Evolutionary conservation across 345 rosid species (phyloP), one percentile per base, ranked within the genome.

Genomic region (Turnera subulata): DNA sequence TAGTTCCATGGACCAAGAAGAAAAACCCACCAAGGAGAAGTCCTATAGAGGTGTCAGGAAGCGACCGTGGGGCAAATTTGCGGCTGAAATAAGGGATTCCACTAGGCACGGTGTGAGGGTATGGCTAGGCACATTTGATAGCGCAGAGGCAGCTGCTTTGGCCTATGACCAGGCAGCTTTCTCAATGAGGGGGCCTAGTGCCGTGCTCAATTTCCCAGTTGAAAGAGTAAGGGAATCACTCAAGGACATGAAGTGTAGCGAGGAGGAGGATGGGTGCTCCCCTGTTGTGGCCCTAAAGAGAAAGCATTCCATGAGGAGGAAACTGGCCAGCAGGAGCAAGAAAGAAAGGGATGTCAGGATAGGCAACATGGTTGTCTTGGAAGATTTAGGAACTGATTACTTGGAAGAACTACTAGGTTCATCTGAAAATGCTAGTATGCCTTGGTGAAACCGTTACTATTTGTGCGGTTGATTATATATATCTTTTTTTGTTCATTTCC

Each of bases 1-100:
- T 4, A 66, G 72, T 38, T 84, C 82, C 4, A 15, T n/a, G 11
- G 66, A 60, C 6, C 60, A 56, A 38, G 69, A 73, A 13, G 13
- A 2, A 2, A 78, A 19, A 24, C 73, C 74, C 0, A 66, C 7
- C 12, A 73, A 73, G 60, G 74, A 76, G 40, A 89, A 72, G 75
- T 64, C 88, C 2, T 84, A 71, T 47, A 72, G 97, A 1, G 97
- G 97, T 1, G 93, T 90, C 18, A 72, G 97, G 32, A 78, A 81
- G 56, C 63, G 97, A 59, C 95, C 95, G 0, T 87, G 97, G 97
- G 97, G 97, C 0, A 90, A 90, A 69, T 90, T 62, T 4, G 97
- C 97, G 0, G 88, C 97, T 0, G 97, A 90, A 65, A 90, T 90
- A 19, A 72, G 96, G 47, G 97, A 90, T 61, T 82, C 97, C 0